Percentiles rank a stretch among this genome's conserved stretches.
These are phyloP conservation scores for Cucurbita moschata DNA, from an alignment of 306 rosid species.

Conservation along the genomic window DNA sequence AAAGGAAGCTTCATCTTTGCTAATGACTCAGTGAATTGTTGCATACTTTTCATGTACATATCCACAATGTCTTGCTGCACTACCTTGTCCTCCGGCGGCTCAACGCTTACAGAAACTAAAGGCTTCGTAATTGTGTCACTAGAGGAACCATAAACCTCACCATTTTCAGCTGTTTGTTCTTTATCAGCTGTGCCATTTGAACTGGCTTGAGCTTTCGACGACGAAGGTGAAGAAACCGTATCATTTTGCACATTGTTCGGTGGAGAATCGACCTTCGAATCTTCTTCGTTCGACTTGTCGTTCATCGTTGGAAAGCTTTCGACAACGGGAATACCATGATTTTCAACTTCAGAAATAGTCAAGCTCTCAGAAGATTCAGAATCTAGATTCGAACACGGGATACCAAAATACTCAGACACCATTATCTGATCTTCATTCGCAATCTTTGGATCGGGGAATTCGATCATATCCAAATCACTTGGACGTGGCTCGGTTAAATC, in stretches of 20 bases:
- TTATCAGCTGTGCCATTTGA: conserved; percentile 23
- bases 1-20: conserved; percentile 94
- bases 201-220: conserved; percentile 22
- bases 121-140: conserved; percentile 23
- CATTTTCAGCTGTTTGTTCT: conserved; percentile 20
- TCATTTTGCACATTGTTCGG: conserved; percentile 44
- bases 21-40: conserved; percentile 82
- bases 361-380: conserved; percentile 50
- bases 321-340: background rate
- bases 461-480: conserved; percentile 59
- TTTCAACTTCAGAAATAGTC: conserved; percentile 31
- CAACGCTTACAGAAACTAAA: conserved; percentile 38
- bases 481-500: conserved; percentile 28
- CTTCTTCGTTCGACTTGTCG: conserved; percentile 37
- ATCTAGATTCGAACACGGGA: conserved; percentile 44
- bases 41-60: conserved; percentile 98
- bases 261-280: conserved; percentile 48
- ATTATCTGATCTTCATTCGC: conserved; percentile 68
- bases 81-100: conserved; percentile 54
- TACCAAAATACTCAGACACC: conserved; percentile 72
- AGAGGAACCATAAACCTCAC: conserved; percentile 19
- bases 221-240: conserved; percentile 34
- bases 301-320: background rate
- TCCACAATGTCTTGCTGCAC: conserved; percentile 96
- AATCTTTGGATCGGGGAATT: conserved; percentile 76